Evolutionary conservation across 169 alveolate species (phyloP).

Genomic region (Eimeria necatrix): DNA sequence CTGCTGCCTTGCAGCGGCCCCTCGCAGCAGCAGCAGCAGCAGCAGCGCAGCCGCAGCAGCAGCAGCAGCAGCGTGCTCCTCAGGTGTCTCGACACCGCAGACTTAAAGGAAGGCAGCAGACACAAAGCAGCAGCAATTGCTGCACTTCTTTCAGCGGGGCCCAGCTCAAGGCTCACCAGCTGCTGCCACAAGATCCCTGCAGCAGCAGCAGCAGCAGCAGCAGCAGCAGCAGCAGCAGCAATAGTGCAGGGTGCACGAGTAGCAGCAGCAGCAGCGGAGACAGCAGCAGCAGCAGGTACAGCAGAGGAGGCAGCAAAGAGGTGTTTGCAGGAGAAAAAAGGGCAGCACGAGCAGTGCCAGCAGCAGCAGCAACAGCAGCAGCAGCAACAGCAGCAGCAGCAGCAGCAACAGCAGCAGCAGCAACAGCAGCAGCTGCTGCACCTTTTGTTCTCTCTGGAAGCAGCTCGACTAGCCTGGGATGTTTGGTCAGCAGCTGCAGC

Average conservation of each 20-base stretch:
- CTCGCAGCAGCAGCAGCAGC: not conserved
- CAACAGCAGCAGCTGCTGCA: not conserved
- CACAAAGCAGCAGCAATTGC: constrained; percentile 58
- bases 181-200: constrained; percentile 29
- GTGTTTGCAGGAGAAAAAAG: not conserved
- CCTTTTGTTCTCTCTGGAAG: constrained; percentile 37
- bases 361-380: not conserved
- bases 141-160: constrained; percentile 15
- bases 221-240: constrained; percentile 6
- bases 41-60: constrained; percentile 62
- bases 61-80: constrained; percentile 23
- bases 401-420: constrained; percentile 47
- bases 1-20: constrained; percentile 15
- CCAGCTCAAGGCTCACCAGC: constrained; percentile 24
- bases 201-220: constrained; percentile 61
- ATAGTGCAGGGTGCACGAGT: not conserved
- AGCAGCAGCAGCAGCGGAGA: not conserved
- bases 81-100: constrained; percentile 22
- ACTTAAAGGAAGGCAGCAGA: constrained; percentile 19
- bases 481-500: constrained; percentile 30
- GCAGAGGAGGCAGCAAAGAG: not conserved
- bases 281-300: constrained; percentile 2
- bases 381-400: constrained; percentile 44
- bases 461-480: not conserved
- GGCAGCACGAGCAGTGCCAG: not conserved